These are phyloP conservation scores for Agroathelia rolfsii DNA, from an alignment of 1,284 basidiomycete genomes.

Conservation along the genomic window DNA sequence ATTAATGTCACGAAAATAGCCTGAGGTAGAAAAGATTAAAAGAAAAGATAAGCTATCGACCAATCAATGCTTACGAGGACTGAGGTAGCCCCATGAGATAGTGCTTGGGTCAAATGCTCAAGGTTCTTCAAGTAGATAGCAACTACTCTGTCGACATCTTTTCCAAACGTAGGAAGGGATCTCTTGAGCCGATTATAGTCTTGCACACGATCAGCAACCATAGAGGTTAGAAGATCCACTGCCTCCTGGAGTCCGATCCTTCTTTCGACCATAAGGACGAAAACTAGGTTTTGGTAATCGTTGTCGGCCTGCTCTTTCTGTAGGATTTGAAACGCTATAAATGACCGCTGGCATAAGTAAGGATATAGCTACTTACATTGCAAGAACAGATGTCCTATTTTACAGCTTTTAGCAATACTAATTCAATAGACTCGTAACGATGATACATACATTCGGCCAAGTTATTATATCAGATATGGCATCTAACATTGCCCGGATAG, in stretches of 20 bases:
- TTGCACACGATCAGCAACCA: constrained; percentile 31
- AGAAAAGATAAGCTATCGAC: constrained; percentile 4
- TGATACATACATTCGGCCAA: constrained; percentile 35
- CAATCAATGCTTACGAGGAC: constrained; percentile 20
- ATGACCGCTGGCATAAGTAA: constrained; percentile 5
- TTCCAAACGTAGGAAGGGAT: constrained; percentile 31
- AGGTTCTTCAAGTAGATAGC: constrained; percentile 28
- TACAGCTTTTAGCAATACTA: constrained; percentile 3
- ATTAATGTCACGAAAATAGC: constrained; percentile 24
- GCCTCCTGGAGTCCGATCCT: constrained; percentile 32
- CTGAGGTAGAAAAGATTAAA: constrained; percentile 12
- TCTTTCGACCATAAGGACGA: constrained; percentile 34
- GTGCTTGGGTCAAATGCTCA: constrained; percentile 40
- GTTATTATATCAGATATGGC: constrained; percentile 38
- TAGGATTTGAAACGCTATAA: constrained; percentile 6
- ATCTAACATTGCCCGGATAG: constrained; percentile 31
- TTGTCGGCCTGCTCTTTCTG: constrained; percentile 41
- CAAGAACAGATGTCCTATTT: too few species aligned
- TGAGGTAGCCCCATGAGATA: constrained; percentile 36
- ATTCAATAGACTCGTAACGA: constrained; percentile 10
- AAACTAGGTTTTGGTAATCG: constrained; percentile 41
- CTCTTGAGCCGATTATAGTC: constrained; percentile 29
- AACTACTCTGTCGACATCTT: constrained; percentile 28
- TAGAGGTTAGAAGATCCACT: constrained; percentile 30
- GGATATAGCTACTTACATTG: constrained; percentile 28